These are phyloP conservation scores for Pouteria glomerata DNA, from an alignment of 148 eudicot species.

Conservation along the genomic window DNA sequence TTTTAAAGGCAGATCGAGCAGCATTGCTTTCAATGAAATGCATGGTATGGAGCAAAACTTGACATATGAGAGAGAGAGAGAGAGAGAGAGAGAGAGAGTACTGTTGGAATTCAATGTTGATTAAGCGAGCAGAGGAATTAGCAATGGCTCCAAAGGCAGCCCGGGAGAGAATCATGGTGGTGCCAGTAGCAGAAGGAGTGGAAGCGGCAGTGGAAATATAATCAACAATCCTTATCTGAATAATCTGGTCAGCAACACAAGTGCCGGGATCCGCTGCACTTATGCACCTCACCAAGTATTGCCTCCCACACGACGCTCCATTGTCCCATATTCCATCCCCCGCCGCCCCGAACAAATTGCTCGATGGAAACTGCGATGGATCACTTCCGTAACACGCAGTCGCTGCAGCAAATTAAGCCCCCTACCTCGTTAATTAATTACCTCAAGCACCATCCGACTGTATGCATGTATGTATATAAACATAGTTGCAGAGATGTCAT, in stretches of 20 bases:
- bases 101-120: slow-evolving; percentile 58
- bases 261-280: slow-evolving; percentile 21
- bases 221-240: slow-evolving; percentile 28
- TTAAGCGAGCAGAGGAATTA: slow-evolving; percentile 12
- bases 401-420: too few relatives aligned
- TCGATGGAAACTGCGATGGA: slow-evolving; percentile 43
- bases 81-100: slow-evolving; percentile 19
- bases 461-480: too few relatives aligned
- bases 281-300: slow-evolving; percentile 54
- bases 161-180: slow-evolving; percentile 38
- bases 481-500: too few relatives aligned
- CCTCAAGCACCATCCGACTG: too few relatives aligned
- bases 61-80: not conserved
- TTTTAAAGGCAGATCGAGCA: too few relatives aligned
- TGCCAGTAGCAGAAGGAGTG: slow-evolving; percentile 10
- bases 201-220: slow-evolving; percentile 31
- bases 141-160: slow-evolving; percentile 33
- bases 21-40: too few relatives aligned
- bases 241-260: slow-evolving; percentile 19
- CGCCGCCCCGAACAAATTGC: slow-evolving; percentile 57
- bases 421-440: too few relatives aligned
- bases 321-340: slow-evolving; percentile 74
- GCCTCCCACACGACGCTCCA: slow-evolving; percentile 65
- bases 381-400: slow-evolving; percentile 46
- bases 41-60: too few relatives aligned